Evolutionary conservation across 768 basidiomycete species (phyloP).

Genomic region (Leccinum subgranulosum): DNA sequence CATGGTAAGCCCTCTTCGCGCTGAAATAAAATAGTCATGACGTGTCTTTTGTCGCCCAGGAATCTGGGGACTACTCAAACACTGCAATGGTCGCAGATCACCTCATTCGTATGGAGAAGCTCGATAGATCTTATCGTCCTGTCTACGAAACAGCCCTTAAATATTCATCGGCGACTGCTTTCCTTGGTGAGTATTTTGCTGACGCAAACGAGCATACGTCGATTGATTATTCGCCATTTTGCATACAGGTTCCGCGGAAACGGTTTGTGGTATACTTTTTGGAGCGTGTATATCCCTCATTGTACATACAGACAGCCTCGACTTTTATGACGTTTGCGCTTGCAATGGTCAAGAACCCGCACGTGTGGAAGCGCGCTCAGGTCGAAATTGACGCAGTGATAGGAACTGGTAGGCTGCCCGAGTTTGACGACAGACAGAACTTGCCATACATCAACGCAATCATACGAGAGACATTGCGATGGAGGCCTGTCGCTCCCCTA

Average conservation of each 20-base stretch:
- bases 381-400: background rate
- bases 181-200: background rate
- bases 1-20: background rate
- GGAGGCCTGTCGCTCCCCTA: background rate
- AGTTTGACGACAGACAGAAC: background rate
- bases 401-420: background rate
- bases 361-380: background rate
- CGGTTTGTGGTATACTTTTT: background rate
- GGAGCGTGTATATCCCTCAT: background rate
- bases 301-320: background rate
- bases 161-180: background rate
- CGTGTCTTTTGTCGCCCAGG: background rate
- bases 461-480: background rate
- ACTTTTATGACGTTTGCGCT: background rate
- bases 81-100: background rate
- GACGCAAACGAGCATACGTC: background rate
- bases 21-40: background rate
- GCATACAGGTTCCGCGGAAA: background rate
- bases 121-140: background rate
- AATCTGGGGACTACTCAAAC: background rate
- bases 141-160: background rate
- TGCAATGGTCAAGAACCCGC: background rate
- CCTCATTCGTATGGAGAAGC: background rate
- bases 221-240: background rate
- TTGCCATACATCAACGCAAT: background rate